Evolutionary conservation across 495 filamentous ascomycete genomes (phyloP).

Genomic region (Penicillium soppii): DNA sequence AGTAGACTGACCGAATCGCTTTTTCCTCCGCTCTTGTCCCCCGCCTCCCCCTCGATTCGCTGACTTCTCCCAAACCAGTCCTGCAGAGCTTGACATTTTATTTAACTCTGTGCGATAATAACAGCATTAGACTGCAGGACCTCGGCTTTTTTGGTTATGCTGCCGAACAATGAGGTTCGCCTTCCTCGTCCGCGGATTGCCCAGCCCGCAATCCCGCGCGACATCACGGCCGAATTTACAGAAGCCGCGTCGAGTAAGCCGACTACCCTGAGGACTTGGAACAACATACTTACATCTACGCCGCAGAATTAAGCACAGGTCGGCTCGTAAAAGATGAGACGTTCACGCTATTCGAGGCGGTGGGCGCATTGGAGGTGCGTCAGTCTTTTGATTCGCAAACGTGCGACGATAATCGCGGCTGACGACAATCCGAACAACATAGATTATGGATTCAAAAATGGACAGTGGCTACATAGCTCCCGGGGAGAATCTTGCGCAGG

Average conservation of each 20-base stretch:
- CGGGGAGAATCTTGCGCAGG: constrained; percentile 59
- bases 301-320: constrained; percentile 72
- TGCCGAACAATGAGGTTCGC: constrained; percentile 40
- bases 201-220: constrained; percentile 55
- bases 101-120: background rate
- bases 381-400: constrained; percentile 5
- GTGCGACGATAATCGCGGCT: constrained; percentile 9
- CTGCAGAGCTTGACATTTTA: background rate
- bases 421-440: constrained; percentile 8
- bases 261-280: background rate
- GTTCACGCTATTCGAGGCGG: constrained; percentile 91
- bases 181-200: constrained; percentile 36
- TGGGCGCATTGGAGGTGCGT: constrained; percentile 89
- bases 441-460: constrained; percentile 99
- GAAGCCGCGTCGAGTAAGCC: constrained; percentile 65
- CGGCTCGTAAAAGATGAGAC: constrained; percentile 90
- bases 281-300: constrained; percentile 6
- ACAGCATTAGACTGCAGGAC: constrained; percentile 34
- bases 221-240: constrained; percentile 78
- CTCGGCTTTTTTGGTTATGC: constrained; percentile 27
- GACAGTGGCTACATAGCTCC: constrained; percentile 81
- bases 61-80: constrained; percentile 6
- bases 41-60: constrained; percentile 21
- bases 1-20: constrained; percentile 22
- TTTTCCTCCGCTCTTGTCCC: constrained; percentile 21